These are phyloP conservation scores for Tinospora cordifolia DNA, from an alignment of 164 flowering plant genomes.

Conservation along the genomic window DNA sequence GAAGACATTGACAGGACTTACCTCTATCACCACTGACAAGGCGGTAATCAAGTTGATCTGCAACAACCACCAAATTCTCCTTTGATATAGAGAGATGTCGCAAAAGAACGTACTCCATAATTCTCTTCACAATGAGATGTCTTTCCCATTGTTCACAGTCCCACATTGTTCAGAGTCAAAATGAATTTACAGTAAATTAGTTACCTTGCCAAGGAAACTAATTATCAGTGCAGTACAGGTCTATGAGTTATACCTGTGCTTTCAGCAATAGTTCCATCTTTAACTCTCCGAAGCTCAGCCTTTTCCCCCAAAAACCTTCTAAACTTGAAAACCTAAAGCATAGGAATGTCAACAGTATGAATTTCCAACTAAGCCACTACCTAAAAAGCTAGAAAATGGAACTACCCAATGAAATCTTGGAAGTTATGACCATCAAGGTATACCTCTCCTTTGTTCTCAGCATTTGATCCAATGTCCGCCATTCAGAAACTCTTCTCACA, in stretches of 20 bases:
- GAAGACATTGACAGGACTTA: constrained; percentile 13
- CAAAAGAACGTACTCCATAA: constrained; percentile 52
- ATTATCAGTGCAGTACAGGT: neutral
- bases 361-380: neutral
- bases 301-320: constrained; percentile 92
- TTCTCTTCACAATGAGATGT: constrained; percentile 68
- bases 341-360: constrained; percentile 7
- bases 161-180: constrained; percentile 49
- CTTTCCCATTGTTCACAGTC: constrained; percentile 62
- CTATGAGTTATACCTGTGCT: constrained; percentile 54
- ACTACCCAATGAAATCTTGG: neutral
- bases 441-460: constrained; percentile 86
- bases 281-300: constrained; percentile 74
- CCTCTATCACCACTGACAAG: constrained; percentile 56
- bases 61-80: constrained; percentile 40
- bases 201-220: constrained; percentile 6
- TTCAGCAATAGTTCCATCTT: constrained; percentile 85
- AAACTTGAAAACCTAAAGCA: constrained; percentile 49
- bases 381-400: neutral
- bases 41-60: constrained; percentile 84
- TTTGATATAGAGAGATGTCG: constrained; percentile 63
- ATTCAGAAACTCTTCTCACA: constrained; percentile 56
- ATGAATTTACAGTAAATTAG: constrained; percentile 4
- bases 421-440: constrained; percentile 4
- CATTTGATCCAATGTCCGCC: constrained; percentile 76